Evolutionary conservation across 2,329 filamentous ascomycete genomes (phyloP), one percentile per base, ranked within the genome.

Genomic region (Clarireedia homoeocarpa): DNA sequence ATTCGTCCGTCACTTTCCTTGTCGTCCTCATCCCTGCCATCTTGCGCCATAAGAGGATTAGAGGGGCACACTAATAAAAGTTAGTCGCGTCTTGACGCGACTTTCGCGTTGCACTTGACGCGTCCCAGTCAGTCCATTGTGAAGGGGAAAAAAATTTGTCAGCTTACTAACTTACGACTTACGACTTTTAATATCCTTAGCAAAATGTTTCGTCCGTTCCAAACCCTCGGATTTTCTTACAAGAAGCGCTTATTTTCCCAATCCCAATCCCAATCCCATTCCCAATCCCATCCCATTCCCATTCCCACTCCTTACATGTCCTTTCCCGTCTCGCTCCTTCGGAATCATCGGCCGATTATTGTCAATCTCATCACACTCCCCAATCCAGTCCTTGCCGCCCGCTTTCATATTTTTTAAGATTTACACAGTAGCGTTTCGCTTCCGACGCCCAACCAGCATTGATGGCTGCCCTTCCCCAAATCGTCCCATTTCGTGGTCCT

Each of bases 391-490:
- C 52, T 42, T 50, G 12, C 52, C 52, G 52, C 38, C 52, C 46
- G 46, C 52, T 5, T 42, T 44, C 46, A 55, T n/a, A n/a, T n/a
- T n/a, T n/a, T n/a, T n/a, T n/a, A n/a, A n/a, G n/a, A n/a, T n/a
- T n/a, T n/a, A n/a, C 5, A 17, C 52, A 55, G 38, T 55, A 55
- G 52, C 52, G 52, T 55, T 26, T 44, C 26, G 46, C 46, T 15
- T 14, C 2, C 38, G 10, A 30, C 27, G 10, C 7, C 27, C 27
- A 30, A 30, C 27, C 27, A 30, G 20, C 20, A 20, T 20, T 20
- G 20, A 20, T 20, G 20, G 20, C 26, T 27, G 27, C 27, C 27
- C 27, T 9, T 30, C 27, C 9, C 27, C 20, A 20, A 20, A 20
- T 20, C 20, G 20, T 20, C 20, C 20, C 20, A 20, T 20, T 20